Conservation (phyloP, 2,329 filamentous ascomycete species). For the Alternaria incomplexa region DNA sequence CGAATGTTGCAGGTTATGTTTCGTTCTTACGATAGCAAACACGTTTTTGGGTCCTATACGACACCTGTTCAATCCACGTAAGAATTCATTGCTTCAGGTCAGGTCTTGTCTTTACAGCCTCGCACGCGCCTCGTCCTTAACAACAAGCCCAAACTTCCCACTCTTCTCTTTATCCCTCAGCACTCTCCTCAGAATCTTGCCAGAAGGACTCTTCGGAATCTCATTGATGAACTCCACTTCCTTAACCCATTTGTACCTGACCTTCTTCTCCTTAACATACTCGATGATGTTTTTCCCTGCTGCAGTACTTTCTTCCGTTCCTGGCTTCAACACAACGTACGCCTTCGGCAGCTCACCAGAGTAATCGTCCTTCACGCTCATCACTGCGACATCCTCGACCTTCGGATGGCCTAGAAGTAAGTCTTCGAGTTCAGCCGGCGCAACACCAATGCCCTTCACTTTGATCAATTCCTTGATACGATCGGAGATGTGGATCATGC, state of each 20-base stretch:
- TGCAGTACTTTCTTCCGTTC: constrained; percentile 33
- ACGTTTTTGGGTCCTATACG: no score
- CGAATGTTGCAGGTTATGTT: no score
- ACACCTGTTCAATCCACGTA: no score
- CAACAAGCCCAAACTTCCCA: constrained; percentile 31
- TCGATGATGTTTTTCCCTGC: constrained; percentile 51
- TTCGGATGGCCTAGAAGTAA: constrained; percentile 62
- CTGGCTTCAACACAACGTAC: constrained; percentile 51
- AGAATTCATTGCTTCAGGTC: no score
- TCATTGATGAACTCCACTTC: constrained; percentile 55
- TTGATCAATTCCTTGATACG: constrained; percentile 74
- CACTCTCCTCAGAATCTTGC: constrained; percentile 56
- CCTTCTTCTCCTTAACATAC: constrained; percentile 54
- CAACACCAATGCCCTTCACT: constrained; percentile 68
- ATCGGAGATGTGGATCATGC: constrained; percentile 64
- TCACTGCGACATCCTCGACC: constrained; percentile 64
- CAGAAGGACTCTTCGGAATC: constrained; percentile 56
- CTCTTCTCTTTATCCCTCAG: constrained; percentile 52
- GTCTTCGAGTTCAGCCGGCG: constrained; percentile 69
- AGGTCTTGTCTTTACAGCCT: no score
- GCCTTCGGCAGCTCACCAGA: constrained; percentile 56
- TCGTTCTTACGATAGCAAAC: no score
- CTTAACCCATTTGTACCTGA: constrained; percentile 55
- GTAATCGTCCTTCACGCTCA: constrained; percentile 61
- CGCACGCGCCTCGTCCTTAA: constrained; percentile 36